Conservation (phyloP, 1,139 yeast species). For the Nematodospora anomalae region DNA sequence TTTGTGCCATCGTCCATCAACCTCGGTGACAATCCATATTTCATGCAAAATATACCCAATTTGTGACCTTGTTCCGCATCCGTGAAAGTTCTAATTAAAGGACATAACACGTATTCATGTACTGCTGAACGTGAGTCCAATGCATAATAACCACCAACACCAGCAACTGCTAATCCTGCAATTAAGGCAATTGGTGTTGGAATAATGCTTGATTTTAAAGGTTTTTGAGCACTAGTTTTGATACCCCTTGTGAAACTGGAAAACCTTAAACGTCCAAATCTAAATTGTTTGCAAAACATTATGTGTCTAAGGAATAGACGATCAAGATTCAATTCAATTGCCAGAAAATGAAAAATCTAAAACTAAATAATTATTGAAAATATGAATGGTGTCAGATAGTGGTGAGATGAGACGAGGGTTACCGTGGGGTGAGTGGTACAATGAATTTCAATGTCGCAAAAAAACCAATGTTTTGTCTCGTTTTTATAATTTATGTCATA, state of each 20-base stretch:
- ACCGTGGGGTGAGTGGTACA: too few relatives aligned
- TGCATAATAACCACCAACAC: slow-evolving; percentile 39
- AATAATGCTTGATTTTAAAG: slow-evolving; percentile 24
- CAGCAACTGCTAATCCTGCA: slow-evolving; percentile 28
- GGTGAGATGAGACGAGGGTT: too few relatives aligned
- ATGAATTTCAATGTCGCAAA: too few relatives aligned
- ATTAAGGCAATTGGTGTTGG: slow-evolving; percentile 28
- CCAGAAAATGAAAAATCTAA: background rate
- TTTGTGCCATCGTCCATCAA: slow-evolving; percentile 48
- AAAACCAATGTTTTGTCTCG: too few relatives aligned
- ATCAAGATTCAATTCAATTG: too few relatives aligned
- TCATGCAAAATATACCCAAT: slow-evolving; percentile 69
- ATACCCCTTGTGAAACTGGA: slow-evolving; percentile 2
- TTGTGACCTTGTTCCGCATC: slow-evolving; percentile 86
- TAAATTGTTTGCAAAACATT: slow-evolving; percentile 1
- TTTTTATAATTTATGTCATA: too few relatives aligned
- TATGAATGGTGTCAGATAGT: too few relatives aligned
- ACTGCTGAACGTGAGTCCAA: slow-evolving; percentile 80
- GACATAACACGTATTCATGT: slow-evolving; percentile 80
- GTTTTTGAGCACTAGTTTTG: background rate
- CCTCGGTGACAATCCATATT: slow-evolving; percentile 66
- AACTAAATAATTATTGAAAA: too few relatives aligned
- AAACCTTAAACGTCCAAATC: background rate
- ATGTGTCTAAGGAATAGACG: too few relatives aligned
- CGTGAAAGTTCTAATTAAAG: slow-evolving; percentile 66